Percentiles rank a stretch among this genome's conserved stretches.
Conservation (phyloP, 2,329 filamentous ascomycete species). For the Raffaelea arxii region DNA sequence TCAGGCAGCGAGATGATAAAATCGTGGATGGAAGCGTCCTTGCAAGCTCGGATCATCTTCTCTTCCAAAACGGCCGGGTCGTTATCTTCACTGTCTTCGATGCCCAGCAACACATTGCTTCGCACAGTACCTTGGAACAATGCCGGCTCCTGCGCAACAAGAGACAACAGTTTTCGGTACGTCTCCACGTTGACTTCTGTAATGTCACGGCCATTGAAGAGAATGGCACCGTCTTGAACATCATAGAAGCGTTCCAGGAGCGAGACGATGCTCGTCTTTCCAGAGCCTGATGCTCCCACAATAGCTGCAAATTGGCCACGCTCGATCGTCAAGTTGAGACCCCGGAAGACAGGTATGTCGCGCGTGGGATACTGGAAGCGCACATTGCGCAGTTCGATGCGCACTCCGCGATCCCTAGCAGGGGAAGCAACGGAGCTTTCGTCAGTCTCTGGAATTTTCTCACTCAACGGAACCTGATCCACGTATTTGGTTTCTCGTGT, state of each 20-base stretch:
- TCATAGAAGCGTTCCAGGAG: slow-evolving; percentile 64
- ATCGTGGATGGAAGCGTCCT: slow-evolving; percentile 58
- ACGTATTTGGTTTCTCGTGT: slow-evolving; percentile 33
- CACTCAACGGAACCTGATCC: slow-evolving; percentile 20
- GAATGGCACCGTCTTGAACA: slow-evolving; percentile 50
- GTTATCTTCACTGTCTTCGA: slow-evolving; percentile 31
- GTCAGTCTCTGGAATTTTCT: slow-evolving; percentile 32
- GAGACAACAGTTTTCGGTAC: slow-evolving; percentile 55
- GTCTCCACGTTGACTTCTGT: slow-evolving; percentile 45
- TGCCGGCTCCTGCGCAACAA: slow-evolving; percentile 67
- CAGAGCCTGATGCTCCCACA: slow-evolving; percentile 60
- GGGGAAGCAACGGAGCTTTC: slow-evolving; percentile 24
- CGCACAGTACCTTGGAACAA: slow-evolving; percentile 60
- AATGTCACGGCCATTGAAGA: slow-evolving; percentile 54
- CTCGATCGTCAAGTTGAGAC: slow-evolving; percentile 53
- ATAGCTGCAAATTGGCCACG: slow-evolving; percentile 62
- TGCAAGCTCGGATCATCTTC: slow-evolving; percentile 41
- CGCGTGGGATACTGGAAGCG: slow-evolving; percentile 53
- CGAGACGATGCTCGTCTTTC: slow-evolving; percentile 59
- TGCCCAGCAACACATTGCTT: slow-evolving; percentile 61
- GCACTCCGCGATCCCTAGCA: slow-evolving; percentile 21
- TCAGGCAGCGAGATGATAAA: slow-evolving; percentile 59
- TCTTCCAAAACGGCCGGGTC: slow-evolving; percentile 32
- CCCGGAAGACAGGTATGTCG: slow-evolving; percentile 46
- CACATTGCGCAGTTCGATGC: slow-evolving; percentile 46